Base-by-base conservation (phyloP, 2,329 filamentous ascomycete species). In the Podosphaera fusca region DNA sequence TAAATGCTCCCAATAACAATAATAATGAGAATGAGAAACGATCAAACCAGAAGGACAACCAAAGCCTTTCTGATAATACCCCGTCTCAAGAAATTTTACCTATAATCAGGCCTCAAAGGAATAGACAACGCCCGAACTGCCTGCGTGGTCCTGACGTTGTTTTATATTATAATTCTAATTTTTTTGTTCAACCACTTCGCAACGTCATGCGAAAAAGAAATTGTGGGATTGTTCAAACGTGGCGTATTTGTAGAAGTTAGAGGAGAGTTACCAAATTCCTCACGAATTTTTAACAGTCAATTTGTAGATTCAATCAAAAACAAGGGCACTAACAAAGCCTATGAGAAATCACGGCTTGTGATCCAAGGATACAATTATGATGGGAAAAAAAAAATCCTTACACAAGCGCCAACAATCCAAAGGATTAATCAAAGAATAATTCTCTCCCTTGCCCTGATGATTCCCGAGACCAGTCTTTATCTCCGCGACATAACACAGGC, bases 21-120 rank as follows among this genome's bases (percentile, higher is more conserved):
- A 4, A 50, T 31, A 50, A 31, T 33, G 5, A 50, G n/a, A 50
- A 50, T n/a, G 47, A 50, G 34, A 50, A 53, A 35, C 34, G 21
- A 35, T 12, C 6, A 35, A 36, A n/a, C 29, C 21, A 33, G 51
- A 35, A 8, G 50, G 53, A 21, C 58, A 59, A 47, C 55, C n/a
- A 57, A n/a, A 57, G 57, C n/a, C 55, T 57, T 36, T 14, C 47
- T 12, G 56, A 52, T 47, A 59, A 59, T 34, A 30, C 42, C 4
- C 31, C 3, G n/a, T 38, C 57, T 40, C 45, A 57, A 12, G 57
- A 55, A 6, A n/a, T 53, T 47, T 58, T 55, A 33, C 54, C 47
- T 21, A 58, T 49, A 34, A 58, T 58, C n/a, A 47, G 56, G 47
- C 38, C 33, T 35, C 30, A 35, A 12, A 58, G 40, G 30, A n/a